Conservation (phyloP, 345 rosid genomes). For the Corchorus capsularis region DNA sequence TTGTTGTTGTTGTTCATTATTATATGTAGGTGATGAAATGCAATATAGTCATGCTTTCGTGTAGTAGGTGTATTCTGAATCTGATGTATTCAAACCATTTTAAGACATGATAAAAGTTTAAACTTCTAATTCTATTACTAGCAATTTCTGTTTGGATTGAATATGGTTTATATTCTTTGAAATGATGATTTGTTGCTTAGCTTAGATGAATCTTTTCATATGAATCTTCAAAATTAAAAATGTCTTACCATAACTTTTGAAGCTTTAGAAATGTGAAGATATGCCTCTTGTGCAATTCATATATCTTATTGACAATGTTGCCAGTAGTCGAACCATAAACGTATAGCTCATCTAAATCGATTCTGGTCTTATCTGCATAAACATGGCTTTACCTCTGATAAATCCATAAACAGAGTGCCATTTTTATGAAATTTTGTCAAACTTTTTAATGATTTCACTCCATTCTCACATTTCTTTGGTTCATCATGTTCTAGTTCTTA, state of each 20-base stretch:
- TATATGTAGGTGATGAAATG: slow-evolving; percentile 9
- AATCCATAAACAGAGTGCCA: too few relatives aligned
- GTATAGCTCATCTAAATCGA: background rate
- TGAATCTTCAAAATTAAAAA: background rate
- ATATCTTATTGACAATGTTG: background rate
- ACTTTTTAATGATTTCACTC: too few relatives aligned
- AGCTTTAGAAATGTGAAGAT: background rate
- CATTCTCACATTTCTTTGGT: too few relatives aligned
- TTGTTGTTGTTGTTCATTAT: background rate
- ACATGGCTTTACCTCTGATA: background rate
- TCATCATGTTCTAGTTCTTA: too few relatives aligned
- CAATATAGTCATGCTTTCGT: background rate
- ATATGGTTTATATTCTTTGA: background rate
- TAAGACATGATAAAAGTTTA: background rate
- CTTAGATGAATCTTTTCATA: background rate
- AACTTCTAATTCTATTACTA: background rate
- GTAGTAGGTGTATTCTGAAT: background rate
- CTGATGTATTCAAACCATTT: background rate
- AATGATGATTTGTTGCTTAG: background rate
- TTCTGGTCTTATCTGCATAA: background rate
- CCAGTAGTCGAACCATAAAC: background rate
- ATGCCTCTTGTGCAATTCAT: background rate
- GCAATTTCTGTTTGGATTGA: background rate
- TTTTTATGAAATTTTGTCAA: background rate
- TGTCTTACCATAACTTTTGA: background rate